Conservation (phyloP, 768 basidiomycete species). For the Amanita subjunquillea region DNA sequence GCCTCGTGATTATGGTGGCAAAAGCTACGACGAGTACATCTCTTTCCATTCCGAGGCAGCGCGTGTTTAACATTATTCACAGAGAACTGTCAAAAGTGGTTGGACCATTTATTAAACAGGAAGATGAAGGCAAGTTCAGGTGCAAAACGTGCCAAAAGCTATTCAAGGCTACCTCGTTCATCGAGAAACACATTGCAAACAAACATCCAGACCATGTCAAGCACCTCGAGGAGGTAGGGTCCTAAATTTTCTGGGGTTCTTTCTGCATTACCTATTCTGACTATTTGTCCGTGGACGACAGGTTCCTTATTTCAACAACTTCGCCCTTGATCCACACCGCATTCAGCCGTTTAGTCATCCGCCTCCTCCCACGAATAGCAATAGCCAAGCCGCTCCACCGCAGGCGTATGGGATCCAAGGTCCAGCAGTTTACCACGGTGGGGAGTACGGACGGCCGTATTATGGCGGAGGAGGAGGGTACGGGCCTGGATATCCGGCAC, state of each 20-base stretch:
- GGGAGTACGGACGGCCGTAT: conserved; percentile 26
- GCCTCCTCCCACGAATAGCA: conserved; percentile 55
- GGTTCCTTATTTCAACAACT: conserved; percentile 91
- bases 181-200: conserved; percentile 94
- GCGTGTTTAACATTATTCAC: conserved; percentile 7
- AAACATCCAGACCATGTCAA: conserved; percentile 87
- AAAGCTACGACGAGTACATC: conserved; percentile 76
- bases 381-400: conserved; percentile 62
- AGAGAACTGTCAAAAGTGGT: conserved; percentile 79
- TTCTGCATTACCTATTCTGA: conserved; percentile 2
- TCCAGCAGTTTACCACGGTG: conserved; percentile 33
- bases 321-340: conserved; percentile 90
- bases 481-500: conserved; percentile 33
- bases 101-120: conserved; percentile 80
- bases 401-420: conserved; percentile 79
- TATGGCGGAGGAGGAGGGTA: conserved; percentile 25
- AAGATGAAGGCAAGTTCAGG: conserved; percentile 94
- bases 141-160: conserved; percentile 96
- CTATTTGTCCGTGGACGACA: conserved; percentile 19
- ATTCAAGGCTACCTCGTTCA: conserved; percentile 94
- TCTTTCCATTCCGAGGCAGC: neutral
- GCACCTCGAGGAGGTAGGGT: conserved; percentile 68
- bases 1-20: conserved; percentile 81
- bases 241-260: conserved; percentile 7
- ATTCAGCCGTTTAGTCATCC: conserved; percentile 80